Evolutionary conservation across 495 filamentous ascomycete genomes (phyloP).

Genomic region (Xylaria curta): DNA sequence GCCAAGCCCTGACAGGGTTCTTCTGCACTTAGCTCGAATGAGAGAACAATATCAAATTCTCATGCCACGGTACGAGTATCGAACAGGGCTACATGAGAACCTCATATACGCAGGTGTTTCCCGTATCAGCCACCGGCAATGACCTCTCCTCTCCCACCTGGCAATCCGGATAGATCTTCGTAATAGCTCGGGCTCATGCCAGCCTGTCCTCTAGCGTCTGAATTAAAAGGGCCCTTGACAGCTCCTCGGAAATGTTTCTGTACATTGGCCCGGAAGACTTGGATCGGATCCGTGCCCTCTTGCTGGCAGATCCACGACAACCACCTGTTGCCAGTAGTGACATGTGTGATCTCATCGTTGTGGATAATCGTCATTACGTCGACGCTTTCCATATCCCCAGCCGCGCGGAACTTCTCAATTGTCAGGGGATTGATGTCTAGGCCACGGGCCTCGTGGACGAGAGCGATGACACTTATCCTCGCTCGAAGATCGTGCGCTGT

Average conservation of each 20-base stretch:
- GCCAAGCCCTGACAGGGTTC: background rate
- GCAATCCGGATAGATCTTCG: slow-evolving; percentile 39
- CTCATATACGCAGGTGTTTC: background rate
- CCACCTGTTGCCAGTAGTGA: slow-evolving; percentile 62
- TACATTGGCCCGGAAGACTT: slow-evolving; percentile 58
- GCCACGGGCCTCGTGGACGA: slow-evolving; percentile 61
- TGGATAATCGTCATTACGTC: slow-evolving; percentile 55
- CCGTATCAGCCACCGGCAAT: slow-evolving; percentile 39
- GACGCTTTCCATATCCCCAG: slow-evolving; percentile 54
- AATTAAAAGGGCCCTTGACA: slow-evolving; percentile 58
- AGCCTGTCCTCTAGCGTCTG: slow-evolving; percentile 55
- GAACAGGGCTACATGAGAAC: background rate
- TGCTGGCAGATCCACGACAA: slow-evolving; percentile 60
- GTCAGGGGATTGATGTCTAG: slow-evolving; percentile 62
- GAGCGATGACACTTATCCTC: slow-evolving; percentile 58
- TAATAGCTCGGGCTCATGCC: slow-evolving; percentile 60
- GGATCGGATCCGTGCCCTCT: slow-evolving; percentile 56
- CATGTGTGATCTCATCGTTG: slow-evolving; percentile 62
- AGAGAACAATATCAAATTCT: background rate
- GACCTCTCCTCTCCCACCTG: slow-evolving; percentile 30
- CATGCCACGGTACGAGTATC: background rate
- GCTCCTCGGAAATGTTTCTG: slow-evolving; percentile 54
- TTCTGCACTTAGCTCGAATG: background rate
- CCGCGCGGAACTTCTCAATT: slow-evolving; percentile 59
- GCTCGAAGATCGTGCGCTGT: slow-evolving; percentile 58